These are phyloP conservation scores for Grigorovia yakushimaensis DNA, from an alignment of 805 yeast species.

Conservation along the genomic window DNA sequence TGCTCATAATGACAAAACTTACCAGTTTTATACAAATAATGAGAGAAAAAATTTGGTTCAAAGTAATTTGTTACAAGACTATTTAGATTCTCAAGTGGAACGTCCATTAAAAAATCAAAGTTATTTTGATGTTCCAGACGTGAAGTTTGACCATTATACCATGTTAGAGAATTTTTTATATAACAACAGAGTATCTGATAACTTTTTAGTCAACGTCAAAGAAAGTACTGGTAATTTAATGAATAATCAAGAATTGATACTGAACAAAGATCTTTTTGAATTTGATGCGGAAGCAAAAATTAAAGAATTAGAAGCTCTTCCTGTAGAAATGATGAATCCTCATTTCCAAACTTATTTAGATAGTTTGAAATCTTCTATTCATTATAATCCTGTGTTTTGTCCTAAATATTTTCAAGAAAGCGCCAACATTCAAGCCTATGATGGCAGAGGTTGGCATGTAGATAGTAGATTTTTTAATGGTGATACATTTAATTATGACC, in stretches of 20 bases:
- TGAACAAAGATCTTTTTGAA: constrained; percentile 18
- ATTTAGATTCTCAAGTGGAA: constrained; percentile 2
- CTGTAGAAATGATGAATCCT: constrained; percentile 7
- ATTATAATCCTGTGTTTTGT: constrained; percentile 24
- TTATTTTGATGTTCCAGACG: constrained; percentile 1
- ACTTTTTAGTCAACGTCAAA: constrained; percentile 8
- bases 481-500: constrained; percentile 22
- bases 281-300: constrained; percentile 21
- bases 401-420: constrained; percentile 32
- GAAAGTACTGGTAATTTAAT: constrained; percentile 7
- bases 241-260: constrained; percentile 9
- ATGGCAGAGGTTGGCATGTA: constrained; percentile 33
- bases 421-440: neutral
- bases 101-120: neutral
- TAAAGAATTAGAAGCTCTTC: constrained; percentile 15
- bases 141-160: constrained; percentile 15
- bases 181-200: constrained; percentile 5
- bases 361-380: constrained; percentile 28
- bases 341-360: constrained; percentile 27
- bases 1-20: constrained; percentile 12
- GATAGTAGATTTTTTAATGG: constrained; percentile 56
- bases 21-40: constrained; percentile 8
- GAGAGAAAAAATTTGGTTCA: constrained; percentile 14
- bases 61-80: constrained; percentile 13
- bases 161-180: constrained; percentile 13